Percentiles rank a stretch among this genome's conserved stretches.
Conservation (phyloP, 2,329 filamentous ascomycete genomes). For the Polytolypa hystricis region DNA sequence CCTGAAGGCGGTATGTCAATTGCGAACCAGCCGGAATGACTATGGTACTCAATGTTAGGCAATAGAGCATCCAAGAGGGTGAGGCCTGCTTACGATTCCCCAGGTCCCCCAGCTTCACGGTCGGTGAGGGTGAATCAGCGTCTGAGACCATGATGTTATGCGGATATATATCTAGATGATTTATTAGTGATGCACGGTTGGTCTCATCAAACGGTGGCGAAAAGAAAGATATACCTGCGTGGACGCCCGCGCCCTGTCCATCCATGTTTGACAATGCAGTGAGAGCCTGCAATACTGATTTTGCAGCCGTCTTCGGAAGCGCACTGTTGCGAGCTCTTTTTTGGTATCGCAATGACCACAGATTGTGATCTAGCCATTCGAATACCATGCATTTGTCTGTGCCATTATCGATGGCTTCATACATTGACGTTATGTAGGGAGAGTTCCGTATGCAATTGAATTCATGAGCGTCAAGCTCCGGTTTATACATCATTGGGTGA, state of each 20-base stretch:
- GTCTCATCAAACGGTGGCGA: no score
- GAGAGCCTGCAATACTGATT: conserved; percentile 8
- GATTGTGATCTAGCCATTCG: conserved; percentile 9
- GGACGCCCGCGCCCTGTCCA: conserved; percentile 7
- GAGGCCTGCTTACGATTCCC: conserved; percentile 2
- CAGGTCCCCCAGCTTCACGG: conserved; percentile 9
- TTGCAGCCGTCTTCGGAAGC: conserved; percentile 4
- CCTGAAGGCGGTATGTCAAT: conserved; percentile 4
- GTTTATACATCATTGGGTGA: conserved; percentile 2
- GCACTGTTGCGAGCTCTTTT: neutral
- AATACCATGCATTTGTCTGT: conserved; percentile 10
- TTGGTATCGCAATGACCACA: conserved; percentile 2
- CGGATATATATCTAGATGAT: conserved; percentile 10
- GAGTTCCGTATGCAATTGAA: conserved; percentile 6
- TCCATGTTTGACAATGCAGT: conserved; percentile 10
- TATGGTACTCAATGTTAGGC: no score
- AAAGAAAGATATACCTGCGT: conserved; percentile 7
- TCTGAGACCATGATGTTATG: conserved; percentile 10
- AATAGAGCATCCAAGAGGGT: neutral
- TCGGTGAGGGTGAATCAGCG: conserved; percentile 3
- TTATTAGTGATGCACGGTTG: no score
- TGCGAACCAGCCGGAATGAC: conserved; percentile 5
- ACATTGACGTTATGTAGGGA: conserved; percentile 5
- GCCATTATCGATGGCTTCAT: conserved; percentile 8
- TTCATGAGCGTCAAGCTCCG: conserved; percentile 5